Percentiles rank a stretch among this genome's conserved stretches.
Evolutionary conservation across 176 grass and related monocot species (phyloP).

Genomic region (Otatea glauca): DNA sequence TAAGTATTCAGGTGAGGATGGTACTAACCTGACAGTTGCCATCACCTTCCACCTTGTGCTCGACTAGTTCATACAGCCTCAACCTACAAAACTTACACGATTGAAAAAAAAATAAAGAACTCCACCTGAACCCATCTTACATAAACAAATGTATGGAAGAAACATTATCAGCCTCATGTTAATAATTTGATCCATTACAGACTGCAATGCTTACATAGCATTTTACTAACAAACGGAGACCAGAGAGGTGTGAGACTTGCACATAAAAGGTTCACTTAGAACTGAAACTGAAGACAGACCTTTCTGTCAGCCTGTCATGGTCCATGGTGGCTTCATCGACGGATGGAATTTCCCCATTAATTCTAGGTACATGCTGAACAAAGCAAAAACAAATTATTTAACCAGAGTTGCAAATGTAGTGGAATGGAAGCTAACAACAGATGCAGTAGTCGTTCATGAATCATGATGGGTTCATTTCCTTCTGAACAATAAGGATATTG

Average conservation of each 20-base stretch:
- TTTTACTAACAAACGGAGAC: not conserved
- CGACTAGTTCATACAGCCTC: constrained; percentile 81
- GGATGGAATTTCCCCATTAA: constrained; percentile 97
- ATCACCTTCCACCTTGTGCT: constrained; percentile 94
- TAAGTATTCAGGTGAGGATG: constrained; percentile 1
- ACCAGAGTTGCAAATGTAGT: constrained; percentile 39
- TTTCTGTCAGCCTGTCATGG: constrained; percentile 90
- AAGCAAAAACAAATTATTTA: constrained; percentile 37
- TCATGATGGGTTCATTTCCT: constrained; percentile 1
- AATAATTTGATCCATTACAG: not conserved
- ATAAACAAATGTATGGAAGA: not conserved
- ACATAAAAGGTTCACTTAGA: constrained; percentile 27
- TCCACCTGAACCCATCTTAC: not conserved
- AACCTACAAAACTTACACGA: constrained; percentile 56
- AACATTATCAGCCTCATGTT: not conserved
- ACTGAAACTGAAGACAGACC: constrained; percentile 50
- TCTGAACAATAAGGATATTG: constrained; percentile 8
- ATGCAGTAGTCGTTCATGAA: constrained; percentile 10
- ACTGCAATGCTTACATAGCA: not conserved
- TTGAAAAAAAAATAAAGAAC: constrained; percentile 28
- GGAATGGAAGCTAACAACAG: constrained; percentile 26
- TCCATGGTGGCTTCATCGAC: constrained; percentile 90
- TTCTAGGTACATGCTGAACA: constrained; percentile 97
- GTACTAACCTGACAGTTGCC: constrained; percentile 93
- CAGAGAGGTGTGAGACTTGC: not conserved